These are phyloP conservation scores for Puccinia hordei DNA, from an alignment of 1,284 basidiomycete species.

Conservation along the genomic window DNA sequence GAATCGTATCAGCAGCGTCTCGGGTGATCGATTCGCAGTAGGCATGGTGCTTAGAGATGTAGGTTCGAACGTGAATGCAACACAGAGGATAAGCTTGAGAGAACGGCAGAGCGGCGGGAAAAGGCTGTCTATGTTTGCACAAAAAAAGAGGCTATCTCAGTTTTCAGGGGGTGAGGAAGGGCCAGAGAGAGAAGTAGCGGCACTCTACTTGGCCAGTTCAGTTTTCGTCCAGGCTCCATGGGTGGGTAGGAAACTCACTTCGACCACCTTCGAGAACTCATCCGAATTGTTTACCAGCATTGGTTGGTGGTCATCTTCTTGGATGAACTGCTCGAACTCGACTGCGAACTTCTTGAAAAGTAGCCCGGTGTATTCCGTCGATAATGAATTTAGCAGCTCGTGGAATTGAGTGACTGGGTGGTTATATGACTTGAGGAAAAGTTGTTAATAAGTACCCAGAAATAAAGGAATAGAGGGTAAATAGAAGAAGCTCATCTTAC, in stretches of 20 bases:
- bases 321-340: conserved; percentile 82
- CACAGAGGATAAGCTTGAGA: conserved; percentile 92
- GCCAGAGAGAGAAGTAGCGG: not conserved
- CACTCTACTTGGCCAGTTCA: conserved; percentile 53
- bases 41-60: conserved; percentile 93
- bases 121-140: conserved; percentile 69
- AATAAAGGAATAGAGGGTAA: not conserved
- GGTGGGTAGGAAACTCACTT: conserved; percentile 80
- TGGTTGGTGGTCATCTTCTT: conserved; percentile 84
- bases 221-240: conserved; percentile 60
- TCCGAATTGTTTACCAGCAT: conserved; percentile 77
- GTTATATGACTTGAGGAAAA: conserved; percentile 33
- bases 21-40: conserved; percentile 91
- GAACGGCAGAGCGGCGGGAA: conserved; percentile 84
- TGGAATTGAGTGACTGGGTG: conserved; percentile 67
- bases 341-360: conserved; percentile 79
- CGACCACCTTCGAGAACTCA: conserved; percentile 76
- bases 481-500: conserved; percentile 61
- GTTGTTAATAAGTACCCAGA: not conserved
- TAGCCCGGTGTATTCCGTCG: conserved; percentile 84
- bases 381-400: conserved; percentile 78
- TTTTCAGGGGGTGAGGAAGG: not conserved
- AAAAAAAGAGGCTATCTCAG: conserved; percentile 30
- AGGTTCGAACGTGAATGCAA: conserved; percentile 91
- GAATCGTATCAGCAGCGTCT: conserved; percentile 87